These are phyloP conservation scores for Rhizopogon sp. DNA, from an alignment of 768 basidiomycete genomes.

Conservation along the genomic window DNA sequence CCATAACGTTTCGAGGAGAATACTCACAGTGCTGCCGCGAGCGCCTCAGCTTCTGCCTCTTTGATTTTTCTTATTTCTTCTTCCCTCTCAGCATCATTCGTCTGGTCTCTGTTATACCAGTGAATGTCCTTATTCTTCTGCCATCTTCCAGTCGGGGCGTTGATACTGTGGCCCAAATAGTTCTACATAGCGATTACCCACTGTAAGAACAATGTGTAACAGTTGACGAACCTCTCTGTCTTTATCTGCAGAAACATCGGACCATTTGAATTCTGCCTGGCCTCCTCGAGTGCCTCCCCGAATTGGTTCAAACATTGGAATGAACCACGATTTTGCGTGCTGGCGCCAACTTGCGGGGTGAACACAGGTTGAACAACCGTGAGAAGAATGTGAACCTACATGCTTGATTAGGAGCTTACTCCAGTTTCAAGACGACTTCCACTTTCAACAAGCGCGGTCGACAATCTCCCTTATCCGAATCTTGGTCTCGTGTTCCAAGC, in stretches of 20 bases:
- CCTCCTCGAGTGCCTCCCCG: slow-evolving; percentile 91
- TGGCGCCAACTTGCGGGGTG: too few relatives aligned
- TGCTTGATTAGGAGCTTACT: too few relatives aligned
- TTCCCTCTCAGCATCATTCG: slow-evolving; percentile 39
- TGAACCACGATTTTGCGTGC: not conserved
- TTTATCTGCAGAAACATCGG: slow-evolving; percentile 88
- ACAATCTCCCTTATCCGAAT: too few relatives aligned
- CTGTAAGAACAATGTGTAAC: not conserved
- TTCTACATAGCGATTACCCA: slow-evolving; percentile 44
- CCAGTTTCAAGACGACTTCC: too few relatives aligned
- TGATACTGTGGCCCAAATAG: slow-evolving; percentile 93
- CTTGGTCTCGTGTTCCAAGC: too few relatives aligned
- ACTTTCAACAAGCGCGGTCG: too few relatives aligned
- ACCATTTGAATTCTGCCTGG: slow-evolving; percentile 88
- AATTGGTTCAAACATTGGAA: slow-evolving; percentile 74
- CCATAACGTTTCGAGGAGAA: not conserved
- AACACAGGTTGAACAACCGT: not conserved
- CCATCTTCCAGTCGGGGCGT: slow-evolving; percentile 94
- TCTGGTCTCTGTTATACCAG: slow-evolving; percentile 80
- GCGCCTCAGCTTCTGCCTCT: slow-evolving; percentile 84
- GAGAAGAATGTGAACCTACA: not conserved
- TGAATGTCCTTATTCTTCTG: slow-evolving; percentile 97
- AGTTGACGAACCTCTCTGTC: slow-evolving; percentile 69
- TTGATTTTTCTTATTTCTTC: slow-evolving; percentile 84
- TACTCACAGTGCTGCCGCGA: slow-evolving; percentile 74